Evolutionary conservation across 441 rosid genomes (phyloP), one percentile per base, ranked within the genome.

Genomic region (Bruguiera hainesii): DNA sequence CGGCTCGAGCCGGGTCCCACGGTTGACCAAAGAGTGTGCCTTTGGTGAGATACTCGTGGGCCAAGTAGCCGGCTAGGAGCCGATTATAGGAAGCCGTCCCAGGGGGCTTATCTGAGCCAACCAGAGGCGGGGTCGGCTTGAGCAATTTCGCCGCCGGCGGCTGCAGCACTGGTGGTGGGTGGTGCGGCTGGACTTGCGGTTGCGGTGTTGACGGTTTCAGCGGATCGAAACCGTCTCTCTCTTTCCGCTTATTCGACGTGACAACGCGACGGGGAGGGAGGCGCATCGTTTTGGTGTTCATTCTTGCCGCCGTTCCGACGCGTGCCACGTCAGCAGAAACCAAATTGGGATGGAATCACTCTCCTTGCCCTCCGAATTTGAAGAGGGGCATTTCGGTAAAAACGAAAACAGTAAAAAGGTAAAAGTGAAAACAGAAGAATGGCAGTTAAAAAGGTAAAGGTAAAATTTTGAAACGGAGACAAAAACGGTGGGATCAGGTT

Each of bases 231-330:
- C 71, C 84, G 53, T 82, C 89, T 68, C 84, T 76, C 28, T 88
- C 88, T 74, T 84, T 88, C 31, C 91, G 86, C 72, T 88, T 92
- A 63, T 75, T 81, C 63, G 86, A 63, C 80, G 89, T 84, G 72
- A 80, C 60, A 59, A 85, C 80, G 37, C 96, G 96, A 64, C 97
- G 91, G 66, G 98, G 85, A 48, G 94, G 96, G n/a, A 87, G 83
- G 69, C 93, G 96, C 98, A 92, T 92, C 82, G 89, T 83, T 90
- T 90, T 90, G 82, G 97, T 90, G 71, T 81, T 86, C 88, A 80
- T 83, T 28, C 58, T 52, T 46, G 20, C 64, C 73, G 26, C 64
- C 75, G 76, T 65, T 69, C 64, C 19, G 72, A 67, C 77, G 81
- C 85, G 81, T 85, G 87, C 94, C 97, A 93, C 96, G 92, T 87